Percentiles rank a stretch among this genome's conserved stretches.
Conservation (phyloP, 441 rosid species). For the Lagerstroemia fauriei region DNA sequence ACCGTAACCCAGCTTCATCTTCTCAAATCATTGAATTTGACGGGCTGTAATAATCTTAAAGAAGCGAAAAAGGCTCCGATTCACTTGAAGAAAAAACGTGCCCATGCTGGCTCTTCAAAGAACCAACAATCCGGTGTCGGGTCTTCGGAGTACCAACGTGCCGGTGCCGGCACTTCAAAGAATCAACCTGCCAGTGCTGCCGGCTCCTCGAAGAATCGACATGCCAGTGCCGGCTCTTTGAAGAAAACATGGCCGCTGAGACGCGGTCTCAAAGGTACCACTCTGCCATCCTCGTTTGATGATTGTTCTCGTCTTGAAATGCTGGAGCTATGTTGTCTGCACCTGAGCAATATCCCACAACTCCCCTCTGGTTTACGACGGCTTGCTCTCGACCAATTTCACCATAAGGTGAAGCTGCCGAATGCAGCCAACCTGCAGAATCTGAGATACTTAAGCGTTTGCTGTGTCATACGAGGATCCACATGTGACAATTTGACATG, state of each 20-base stretch:
- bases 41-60: not conserved
- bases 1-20: not conserved
- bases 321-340: not conserved
- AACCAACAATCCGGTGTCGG: not conserved
- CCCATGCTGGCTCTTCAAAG: not conserved
- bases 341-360: not conserved
- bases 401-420: not conserved
- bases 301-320: not conserved
- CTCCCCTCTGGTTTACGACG: not conserved
- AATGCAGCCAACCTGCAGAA: not conserved
- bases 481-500: too few relatives aligned
- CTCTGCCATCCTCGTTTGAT: not conserved
- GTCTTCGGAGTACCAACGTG: not conserved
- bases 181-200: not conserved
- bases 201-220: too few relatives aligned
- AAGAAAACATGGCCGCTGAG: too few relatives aligned
- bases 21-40: not conserved
- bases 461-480: not conserved
- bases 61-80: not conserved
- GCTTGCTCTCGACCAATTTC: not conserved
- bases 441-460: not conserved
- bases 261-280: not conserved
- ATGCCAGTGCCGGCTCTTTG: too few relatives aligned
- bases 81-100: not conserved
- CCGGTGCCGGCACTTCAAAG: not conserved